Evolutionary conservation across 2,329 filamentous ascomycete species (phyloP).

Genomic region (Trichophyton verrucosum): DNA sequence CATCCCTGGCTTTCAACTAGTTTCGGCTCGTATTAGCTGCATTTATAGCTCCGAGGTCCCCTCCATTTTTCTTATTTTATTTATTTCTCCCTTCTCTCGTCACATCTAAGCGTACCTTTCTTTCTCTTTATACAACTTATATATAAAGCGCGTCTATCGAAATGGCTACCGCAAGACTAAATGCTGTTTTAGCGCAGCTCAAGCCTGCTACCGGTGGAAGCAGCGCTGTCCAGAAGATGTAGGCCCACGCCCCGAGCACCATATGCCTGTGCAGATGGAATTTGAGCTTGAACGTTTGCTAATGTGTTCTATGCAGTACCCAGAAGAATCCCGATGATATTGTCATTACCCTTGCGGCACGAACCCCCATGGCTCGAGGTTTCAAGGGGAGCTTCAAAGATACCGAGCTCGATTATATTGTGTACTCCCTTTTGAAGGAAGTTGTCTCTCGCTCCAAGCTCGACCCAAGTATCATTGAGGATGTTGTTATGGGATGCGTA

Average conservation of each 20-base stretch:
- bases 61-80: neutral
- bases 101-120: neutral
- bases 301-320: slow-evolving; percentile 43
- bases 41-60: slow-evolving; percentile 5
- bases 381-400: slow-evolving; percentile 94
- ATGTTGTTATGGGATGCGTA: slow-evolving; percentile 88
- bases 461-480: slow-evolving; percentile 70
- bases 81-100: neutral
- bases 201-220: slow-evolving; percentile 13
- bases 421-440: slow-evolving; percentile 72
- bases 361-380: slow-evolving; percentile 79
- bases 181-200: slow-evolving; percentile 13
- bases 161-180: slow-evolving; percentile 15
- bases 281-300: neutral
- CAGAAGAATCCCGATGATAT: slow-evolving; percentile 92
- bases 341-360: slow-evolving; percentile 84
- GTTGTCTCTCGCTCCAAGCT: slow-evolving; percentile 59
- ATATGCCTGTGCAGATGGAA: neutral
- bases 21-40: neutral
- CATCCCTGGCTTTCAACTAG: neutral
- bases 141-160: neutral
- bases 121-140: neutral
- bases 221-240: slow-evolving; percentile 14
- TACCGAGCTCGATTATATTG: slow-evolving; percentile 72
- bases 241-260: neutral